phyloP scores from a whole-genome alignment of 2,329 filamentous ascomycete species.

The Cucurbitaria berberidis region DNA sequence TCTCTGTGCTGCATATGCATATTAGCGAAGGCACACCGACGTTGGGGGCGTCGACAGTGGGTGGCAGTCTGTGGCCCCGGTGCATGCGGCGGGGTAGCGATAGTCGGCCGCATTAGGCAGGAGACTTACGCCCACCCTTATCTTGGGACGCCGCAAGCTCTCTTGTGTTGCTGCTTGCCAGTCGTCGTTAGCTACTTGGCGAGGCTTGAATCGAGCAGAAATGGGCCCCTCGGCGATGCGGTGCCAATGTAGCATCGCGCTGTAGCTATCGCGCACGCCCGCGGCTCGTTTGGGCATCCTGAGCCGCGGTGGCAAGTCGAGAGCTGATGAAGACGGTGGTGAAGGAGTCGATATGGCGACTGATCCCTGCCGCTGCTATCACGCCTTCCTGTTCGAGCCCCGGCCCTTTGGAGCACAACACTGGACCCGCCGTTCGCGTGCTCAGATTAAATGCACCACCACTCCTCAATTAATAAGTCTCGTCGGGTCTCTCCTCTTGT shows the following conservation, averaged over 20 bases:
- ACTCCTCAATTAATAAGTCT: constrained; percentile 1
- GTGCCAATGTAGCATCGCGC: constrained; percentile 8
- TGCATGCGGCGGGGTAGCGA: constrained; percentile 10
- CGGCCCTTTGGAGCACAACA: constrained; percentile 14
- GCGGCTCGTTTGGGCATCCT: constrained; percentile 10
- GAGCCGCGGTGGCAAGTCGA: constrained; percentile 26
- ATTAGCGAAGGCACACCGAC: constrained; percentile 1
- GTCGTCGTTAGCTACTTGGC: constrained; percentile 19
- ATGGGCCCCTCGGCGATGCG: constrained; percentile 14
- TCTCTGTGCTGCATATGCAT: not conserved
- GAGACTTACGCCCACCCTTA: constrained; percentile 11
- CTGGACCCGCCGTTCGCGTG: constrained; percentile 15
- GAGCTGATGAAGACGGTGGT: constrained; percentile 15
- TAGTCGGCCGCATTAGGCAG: constrained; percentile 14
- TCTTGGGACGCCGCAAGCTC: constrained; percentile 18
- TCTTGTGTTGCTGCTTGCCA: constrained; percentile 17
- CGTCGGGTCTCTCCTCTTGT: constrained; percentile 19
- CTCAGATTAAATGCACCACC: constrained; percentile 13
- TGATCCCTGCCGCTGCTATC: constrained; percentile 12
- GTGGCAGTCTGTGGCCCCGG: not conserved
- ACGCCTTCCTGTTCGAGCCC: constrained; percentile 23
- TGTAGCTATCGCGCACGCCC: constrained; percentile 7
- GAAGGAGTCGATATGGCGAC: constrained; percentile 3
- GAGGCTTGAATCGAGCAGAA: constrained; percentile 15
- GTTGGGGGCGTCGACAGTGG: constrained; percentile 8